Conservation (phyloP, 306 rosid species). For the Corylus avellana region DNA sequence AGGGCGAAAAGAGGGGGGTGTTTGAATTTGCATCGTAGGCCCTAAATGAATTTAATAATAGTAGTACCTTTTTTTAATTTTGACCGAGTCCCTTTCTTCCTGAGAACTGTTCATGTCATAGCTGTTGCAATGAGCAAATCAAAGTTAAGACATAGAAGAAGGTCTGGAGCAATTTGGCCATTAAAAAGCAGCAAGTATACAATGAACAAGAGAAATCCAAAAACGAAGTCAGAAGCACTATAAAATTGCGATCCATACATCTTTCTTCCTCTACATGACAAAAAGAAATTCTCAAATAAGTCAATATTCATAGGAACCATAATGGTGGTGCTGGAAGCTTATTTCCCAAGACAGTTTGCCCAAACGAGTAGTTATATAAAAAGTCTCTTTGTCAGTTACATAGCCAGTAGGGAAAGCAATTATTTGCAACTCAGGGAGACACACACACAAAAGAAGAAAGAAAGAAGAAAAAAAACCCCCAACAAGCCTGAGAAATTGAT, state of each 20-base stretch:
- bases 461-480: no score
- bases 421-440: no score
- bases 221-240: neutral
- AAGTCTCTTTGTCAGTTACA: neutral
- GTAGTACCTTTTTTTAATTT: slow-evolving; percentile 68
- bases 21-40: neutral
- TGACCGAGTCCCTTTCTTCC: slow-evolving; percentile 71
- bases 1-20: no score
- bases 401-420: no score
- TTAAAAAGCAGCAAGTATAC: neutral
- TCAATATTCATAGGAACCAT: neutral
- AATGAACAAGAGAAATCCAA: neutral
- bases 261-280: neutral
- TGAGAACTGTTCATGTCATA: slow-evolving; percentile 74
- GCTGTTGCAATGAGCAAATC: slow-evolving; percentile 54
- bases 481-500: neutral
- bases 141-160: neutral
- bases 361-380: neutral
- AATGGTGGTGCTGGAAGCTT: neutral
- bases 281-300: neutral
- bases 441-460: no score
- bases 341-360: neutral
- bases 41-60: slow-evolving; percentile 4
- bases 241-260: neutral
- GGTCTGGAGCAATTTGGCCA: neutral